A percentile compares a stretch with the other conserved stretches of the same genome.
Conservation (phyloP, 2,329 filamentous ascomycete species). For the Sphaerulina populicola region DNA sequence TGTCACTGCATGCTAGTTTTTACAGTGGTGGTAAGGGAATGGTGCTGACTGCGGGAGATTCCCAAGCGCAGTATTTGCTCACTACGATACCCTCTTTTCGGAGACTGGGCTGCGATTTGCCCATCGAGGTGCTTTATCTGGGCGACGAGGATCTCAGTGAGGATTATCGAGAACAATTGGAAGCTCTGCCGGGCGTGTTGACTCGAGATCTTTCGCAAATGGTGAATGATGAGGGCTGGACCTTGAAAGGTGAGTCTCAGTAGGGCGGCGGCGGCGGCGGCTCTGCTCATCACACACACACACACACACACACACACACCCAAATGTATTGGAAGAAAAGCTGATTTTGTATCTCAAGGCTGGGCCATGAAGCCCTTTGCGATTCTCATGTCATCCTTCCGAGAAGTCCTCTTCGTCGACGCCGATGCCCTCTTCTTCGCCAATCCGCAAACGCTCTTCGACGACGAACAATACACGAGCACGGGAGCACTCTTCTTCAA, state of each 20-base stretch:
- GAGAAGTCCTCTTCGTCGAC: conserved; percentile 42
- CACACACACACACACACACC: too few species aligned
- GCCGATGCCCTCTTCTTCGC: conserved; percentile 39
- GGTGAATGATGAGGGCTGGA: conserved; percentile 41
- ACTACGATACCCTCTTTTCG: conserved; percentile 38
- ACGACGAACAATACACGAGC: conserved; percentile 36
- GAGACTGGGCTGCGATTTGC: conserved; percentile 34
- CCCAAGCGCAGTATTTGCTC: conserved; percentile 38
- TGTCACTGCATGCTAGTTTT: conserved; percentile 29
- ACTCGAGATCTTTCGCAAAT: conserved; percentile 41
- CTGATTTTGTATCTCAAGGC: conserved; percentile 20
- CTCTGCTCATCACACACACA: too few species aligned
- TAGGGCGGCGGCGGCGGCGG: too few species aligned
- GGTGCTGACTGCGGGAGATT: conserved; percentile 40
- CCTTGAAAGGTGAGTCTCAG: conserved; percentile 24
- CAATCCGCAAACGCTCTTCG: conserved; percentile 39
- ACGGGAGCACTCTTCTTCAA: conserved; percentile 43
- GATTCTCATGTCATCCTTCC: conserved; percentile 42
- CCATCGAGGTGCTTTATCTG: conserved; percentile 38
- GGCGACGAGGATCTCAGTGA: conserved; percentile 40
- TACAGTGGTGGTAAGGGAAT: conserved; percentile 39
- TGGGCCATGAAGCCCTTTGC: conserved; percentile 45
- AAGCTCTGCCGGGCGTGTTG: conserved; percentile 38
- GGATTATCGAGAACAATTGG: conserved; percentile 37
- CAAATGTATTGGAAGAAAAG: too few species aligned